Evolutionary conservation across 1,284 basidiomycete species (phyloP).

Genomic region (Marasmius tenuissimus): DNA sequence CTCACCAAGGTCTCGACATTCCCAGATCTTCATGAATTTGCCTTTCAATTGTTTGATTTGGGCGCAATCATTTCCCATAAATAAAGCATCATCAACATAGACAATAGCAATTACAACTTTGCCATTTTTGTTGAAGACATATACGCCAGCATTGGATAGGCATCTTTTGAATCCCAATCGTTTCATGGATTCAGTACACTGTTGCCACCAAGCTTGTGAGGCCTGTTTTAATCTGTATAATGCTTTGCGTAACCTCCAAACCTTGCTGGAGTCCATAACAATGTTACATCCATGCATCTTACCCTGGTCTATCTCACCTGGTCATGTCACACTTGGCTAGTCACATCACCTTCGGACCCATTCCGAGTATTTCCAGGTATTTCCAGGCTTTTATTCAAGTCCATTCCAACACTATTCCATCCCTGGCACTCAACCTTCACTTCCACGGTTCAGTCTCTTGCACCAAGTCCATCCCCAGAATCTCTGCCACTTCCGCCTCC

Average conservation of each 20-base stretch:
- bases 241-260: constrained; percentile 19
- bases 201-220: constrained; percentile 27
- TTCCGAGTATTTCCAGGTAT: too few relatives aligned
- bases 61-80: constrained; percentile 13
- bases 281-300: too few relatives aligned
- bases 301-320: too few relatives aligned
- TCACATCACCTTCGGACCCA: too few relatives aligned
- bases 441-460: too few relatives aligned
- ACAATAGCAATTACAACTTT: not conserved
- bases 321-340: too few relatives aligned
- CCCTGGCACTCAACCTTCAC: too few relatives aligned
- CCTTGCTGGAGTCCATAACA: constrained; percentile 15
- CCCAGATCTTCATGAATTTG: constrained; percentile 23
- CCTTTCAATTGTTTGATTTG: constrained; percentile 11
- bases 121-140: constrained; percentile 15
- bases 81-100: constrained; percentile 20
- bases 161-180: constrained; percentile 20
- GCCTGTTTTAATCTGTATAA: constrained; percentile 37
- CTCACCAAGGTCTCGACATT: constrained; percentile 23
- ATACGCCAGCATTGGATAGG: constrained; percentile 22
- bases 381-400: too few relatives aligned
- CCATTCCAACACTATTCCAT: too few relatives aligned
- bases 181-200: constrained; percentile 20
- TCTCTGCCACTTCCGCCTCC: too few relatives aligned
- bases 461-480: too few relatives aligned